A percentile compares a stretch with the other conserved stretches of the same genome.
Evolutionary conservation across 179 eudicot species (phyloP).

Genomic region (Drosera spatulata): DNA sequence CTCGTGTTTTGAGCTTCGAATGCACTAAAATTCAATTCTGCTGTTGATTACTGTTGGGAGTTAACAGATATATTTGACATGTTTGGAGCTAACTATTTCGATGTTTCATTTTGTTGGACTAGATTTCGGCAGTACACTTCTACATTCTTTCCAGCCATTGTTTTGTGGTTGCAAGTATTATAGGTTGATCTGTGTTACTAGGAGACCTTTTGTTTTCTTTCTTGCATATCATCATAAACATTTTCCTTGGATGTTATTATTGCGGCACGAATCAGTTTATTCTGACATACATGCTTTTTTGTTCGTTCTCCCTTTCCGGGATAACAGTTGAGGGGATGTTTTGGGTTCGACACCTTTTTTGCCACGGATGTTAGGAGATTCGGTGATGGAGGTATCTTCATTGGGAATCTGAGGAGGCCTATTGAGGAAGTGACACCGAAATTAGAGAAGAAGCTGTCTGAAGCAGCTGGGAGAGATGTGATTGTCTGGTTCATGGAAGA

Average conservation of each 20-base stretch:
- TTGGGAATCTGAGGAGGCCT: conserved; percentile 85
- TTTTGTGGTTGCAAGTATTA: too few species aligned
- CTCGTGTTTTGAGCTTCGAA: too few species aligned
- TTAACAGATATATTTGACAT: too few species aligned
- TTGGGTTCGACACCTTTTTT: conserved; percentile 87
- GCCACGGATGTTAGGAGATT: conserved; percentile 90
- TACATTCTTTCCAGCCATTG: too few species aligned
- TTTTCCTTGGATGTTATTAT: not conserved
- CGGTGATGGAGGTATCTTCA: conserved; percentile 93
- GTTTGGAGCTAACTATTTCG: too few species aligned
- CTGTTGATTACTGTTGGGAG: too few species aligned
- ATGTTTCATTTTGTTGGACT: too few species aligned
- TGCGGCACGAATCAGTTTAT: not conserved
- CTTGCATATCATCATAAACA: not conserved
- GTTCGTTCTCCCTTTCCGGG: conserved; percentile 4
- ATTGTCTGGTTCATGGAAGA: conserved; percentile 94
- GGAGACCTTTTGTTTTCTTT: too few species aligned
- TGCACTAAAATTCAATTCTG: too few species aligned
- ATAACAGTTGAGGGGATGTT: conserved; percentile 67
- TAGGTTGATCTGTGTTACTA: too few species aligned
- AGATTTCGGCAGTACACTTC: too few species aligned
- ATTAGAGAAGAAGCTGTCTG: conserved; percentile 73
- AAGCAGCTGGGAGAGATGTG: conserved; percentile 85
- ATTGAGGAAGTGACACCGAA: conserved; percentile 78
- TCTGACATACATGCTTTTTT: not conserved